These are phyloP conservation scores for Sclerotinia glacialis DNA, from an alignment of 2,329 filamentous ascomycete species.

Conservation along the genomic window DNA sequence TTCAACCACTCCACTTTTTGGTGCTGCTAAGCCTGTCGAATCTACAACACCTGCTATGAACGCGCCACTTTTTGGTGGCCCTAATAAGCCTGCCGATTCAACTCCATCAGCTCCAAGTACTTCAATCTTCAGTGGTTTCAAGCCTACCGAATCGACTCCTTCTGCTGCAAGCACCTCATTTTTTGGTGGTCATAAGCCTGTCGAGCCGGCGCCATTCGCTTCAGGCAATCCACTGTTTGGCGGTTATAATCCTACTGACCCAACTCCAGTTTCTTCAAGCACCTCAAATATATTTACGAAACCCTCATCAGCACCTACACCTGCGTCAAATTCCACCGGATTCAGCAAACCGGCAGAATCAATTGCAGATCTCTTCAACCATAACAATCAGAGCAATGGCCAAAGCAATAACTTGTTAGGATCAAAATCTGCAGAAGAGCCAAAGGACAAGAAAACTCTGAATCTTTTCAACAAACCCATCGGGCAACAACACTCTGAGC, in stretches of 20 bases:
- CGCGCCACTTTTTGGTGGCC: not conserved
- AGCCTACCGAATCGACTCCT: not conserved
- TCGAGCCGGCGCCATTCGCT: not conserved
- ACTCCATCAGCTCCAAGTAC: not conserved
- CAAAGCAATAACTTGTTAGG: slow-evolving; percentile 14
- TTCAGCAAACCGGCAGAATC: slow-evolving; percentile 3
- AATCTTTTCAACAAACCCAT: slow-evolving; percentile 3
- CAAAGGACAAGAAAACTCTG: slow-evolving; percentile 7
- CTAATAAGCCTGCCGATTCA: not conserved
- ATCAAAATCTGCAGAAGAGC: slow-evolving; percentile 6
- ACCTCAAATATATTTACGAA: slow-evolving; percentile 1
- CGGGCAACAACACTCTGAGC: not conserved
- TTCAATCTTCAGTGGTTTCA: not conserved
- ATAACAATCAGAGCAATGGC: slow-evolving; percentile 5
- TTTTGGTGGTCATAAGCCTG: not conserved
- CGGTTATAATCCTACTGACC: not conserved
- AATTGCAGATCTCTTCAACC: slow-evolving; percentile 9
- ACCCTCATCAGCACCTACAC: not conserved
- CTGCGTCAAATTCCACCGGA: not conserved
- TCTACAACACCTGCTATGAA: not conserved
- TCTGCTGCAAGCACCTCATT: not conserved
- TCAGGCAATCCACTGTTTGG: not conserved
- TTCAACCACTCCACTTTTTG: slow-evolving; percentile 12
- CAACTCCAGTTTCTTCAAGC: not conserved
- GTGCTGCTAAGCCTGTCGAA: slow-evolving; percentile 8